phyloP scores from a whole-genome alignment of 2,329 filamentous ascomycete species.

The Pezicula carpinea region DNA sequence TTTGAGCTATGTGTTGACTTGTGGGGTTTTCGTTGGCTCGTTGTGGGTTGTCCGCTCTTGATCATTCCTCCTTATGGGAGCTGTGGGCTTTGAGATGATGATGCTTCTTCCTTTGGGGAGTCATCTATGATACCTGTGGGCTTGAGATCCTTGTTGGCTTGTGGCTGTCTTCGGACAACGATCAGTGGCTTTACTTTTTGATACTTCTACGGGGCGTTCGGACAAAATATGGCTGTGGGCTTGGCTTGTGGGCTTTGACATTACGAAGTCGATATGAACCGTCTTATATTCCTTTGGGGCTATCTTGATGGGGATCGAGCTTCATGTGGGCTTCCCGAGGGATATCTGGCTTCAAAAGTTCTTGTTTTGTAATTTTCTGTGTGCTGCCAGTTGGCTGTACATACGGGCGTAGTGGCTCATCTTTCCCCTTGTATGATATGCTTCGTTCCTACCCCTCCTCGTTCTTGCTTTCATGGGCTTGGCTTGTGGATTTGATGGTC shows the following conservation, averaged over 20 bases:
- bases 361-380: conserved; percentile 5
- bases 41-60: conserved; percentile 34
- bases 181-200: conserved; percentile 19
- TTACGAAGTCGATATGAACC: conserved; percentile 28
- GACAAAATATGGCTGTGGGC: conserved; percentile 12
- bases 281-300: conserved; percentile 19
- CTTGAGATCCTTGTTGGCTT: conserved; percentile 29
- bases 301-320: conserved; percentile 28
- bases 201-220: conserved; percentile 23
- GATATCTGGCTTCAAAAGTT: conserved; percentile 14
- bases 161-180: conserved; percentile 22
- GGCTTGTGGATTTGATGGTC: conserved; percentile 1
- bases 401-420: conserved; percentile 1
- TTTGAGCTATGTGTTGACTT: conserved; percentile 19
- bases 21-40: conserved; percentile 26
- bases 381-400: neutral
- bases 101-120: conserved; percentile 9
- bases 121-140: conserved; percentile 23
- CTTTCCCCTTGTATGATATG: conserved; percentile 2
- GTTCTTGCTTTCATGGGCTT: neutral
- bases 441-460: conserved; percentile 2
- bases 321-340: conserved; percentile 28
- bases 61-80: conserved; percentile 28
- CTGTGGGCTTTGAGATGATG: conserved; percentile 31
- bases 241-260: conserved; percentile 27